Percentiles rank a stretch among this genome's conserved stretches.
Conservation (phyloP, 2,329 filamentous ascomycete species). For the Curvularia sp. region DNA sequence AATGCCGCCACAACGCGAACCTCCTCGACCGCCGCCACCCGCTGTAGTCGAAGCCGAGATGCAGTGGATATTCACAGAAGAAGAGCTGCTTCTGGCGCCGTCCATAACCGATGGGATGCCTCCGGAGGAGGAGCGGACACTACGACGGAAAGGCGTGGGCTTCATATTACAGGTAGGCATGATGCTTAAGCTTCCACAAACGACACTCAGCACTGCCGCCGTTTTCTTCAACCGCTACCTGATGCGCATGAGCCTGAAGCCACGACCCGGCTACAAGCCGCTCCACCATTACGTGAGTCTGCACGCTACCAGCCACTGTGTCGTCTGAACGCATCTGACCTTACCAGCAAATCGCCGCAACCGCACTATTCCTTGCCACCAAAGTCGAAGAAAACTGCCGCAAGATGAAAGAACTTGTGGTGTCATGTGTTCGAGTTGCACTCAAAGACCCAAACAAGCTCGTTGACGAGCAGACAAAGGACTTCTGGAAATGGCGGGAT, state of each 20-base stretch:
- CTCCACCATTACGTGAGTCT: constrained; percentile 78
- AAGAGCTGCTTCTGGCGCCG: constrained; percentile 82
- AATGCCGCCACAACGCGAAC: constrained; percentile 37
- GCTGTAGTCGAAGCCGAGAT: constrained; percentile 64
- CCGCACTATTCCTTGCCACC: constrained; percentile 89
- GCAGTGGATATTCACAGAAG: constrained; percentile 90
- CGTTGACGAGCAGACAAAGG: constrained; percentile 96
- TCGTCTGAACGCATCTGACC: constrained; percentile 16
- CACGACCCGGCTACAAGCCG: constrained; percentile 70
- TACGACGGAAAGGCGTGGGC: constrained; percentile 90
- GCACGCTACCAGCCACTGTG: neutral
- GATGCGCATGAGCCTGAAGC: constrained; percentile 85
- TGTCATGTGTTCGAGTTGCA: constrained; percentile 90
- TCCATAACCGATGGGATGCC: constrained; percentile 83
- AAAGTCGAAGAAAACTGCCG: constrained; percentile 97
- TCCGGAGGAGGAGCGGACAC: constrained; percentile 76
- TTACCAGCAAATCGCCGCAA: constrained; percentile 78
- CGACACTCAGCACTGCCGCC: constrained; percentile 88
- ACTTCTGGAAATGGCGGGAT: constrained; percentile 98
- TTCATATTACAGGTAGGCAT: constrained; percentile 96
- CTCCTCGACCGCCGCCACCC: constrained; percentile 49
- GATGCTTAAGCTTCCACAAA: constrained; percentile 87
- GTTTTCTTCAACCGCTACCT: constrained; percentile 97
- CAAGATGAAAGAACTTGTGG: constrained; percentile 93
- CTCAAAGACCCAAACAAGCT: constrained; percentile 91